A percentile compares a stretch with the other conserved stretches of the same genome.
Evolutionary conservation across 2,329 filamentous ascomycete species (phyloP).

Genomic region (Nemania diffusa): DNA sequence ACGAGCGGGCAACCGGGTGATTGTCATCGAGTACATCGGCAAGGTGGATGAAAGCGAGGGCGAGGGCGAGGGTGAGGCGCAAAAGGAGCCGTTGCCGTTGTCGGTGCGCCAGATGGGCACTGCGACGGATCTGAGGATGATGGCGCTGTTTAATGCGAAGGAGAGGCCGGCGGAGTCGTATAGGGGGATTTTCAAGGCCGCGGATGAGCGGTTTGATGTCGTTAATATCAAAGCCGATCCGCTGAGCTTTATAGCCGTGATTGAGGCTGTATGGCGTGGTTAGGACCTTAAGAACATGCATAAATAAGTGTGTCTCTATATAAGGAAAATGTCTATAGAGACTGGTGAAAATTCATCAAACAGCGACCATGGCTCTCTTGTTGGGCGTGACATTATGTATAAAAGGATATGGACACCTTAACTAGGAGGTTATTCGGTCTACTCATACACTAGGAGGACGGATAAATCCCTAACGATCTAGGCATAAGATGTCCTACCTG

Average conservation of each 20-base stretch:
- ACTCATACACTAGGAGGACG: too few species aligned
- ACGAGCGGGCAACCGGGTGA: constrained; percentile 55
- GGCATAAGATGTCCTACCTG: too few species aligned
- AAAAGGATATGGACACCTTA: too few species aligned
- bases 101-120: constrained; percentile 54
- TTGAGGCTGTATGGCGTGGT: constrained; percentile 53
- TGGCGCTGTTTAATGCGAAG: constrained; percentile 60
- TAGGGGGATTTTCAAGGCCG: constrained; percentile 56
- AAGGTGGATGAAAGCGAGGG: too few species aligned
- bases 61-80: constrained; percentile 41
- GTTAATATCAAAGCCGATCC: constrained; percentile 51
- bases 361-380: too few species aligned
- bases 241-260: constrained; percentile 51
- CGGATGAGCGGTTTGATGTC: constrained; percentile 59
- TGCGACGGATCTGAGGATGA: constrained; percentile 61
- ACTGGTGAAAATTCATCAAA: too few species aligned
- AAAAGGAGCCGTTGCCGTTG: constrained; percentile 46
- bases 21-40: constrained; percentile 54
- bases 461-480: too few species aligned
- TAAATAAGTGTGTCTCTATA: too few species aligned
- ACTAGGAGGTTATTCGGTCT: too few species aligned
- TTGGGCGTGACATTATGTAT: too few species aligned
- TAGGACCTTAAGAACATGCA: too few species aligned
- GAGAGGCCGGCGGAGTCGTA: constrained; percentile 60
- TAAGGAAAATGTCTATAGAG: too few species aligned